These are phyloP conservation scores for Rhizopus microsporus DNA, from an alignment of 371 early-diverging fungal genomes.

Conservation along the genomic window DNA sequence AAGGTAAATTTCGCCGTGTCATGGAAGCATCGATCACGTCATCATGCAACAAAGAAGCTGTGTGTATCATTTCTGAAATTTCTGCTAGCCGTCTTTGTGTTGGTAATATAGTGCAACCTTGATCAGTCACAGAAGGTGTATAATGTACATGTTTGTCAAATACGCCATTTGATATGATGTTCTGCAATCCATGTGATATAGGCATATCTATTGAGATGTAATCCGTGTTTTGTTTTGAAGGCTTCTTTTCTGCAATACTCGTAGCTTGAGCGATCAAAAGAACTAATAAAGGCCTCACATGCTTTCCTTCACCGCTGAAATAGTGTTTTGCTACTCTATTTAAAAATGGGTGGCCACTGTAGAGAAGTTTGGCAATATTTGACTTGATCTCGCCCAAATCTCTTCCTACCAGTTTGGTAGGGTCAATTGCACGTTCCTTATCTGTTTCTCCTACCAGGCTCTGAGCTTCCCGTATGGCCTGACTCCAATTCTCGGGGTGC, in stretches of 20 bases:
- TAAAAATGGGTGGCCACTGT: conserved; percentile 84
- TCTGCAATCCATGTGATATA: conserved; percentile 53
- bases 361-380: conserved; percentile 85
- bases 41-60: conserved; percentile 93
- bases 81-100: conserved; percentile 92
- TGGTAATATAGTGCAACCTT: conserved; percentile 73
- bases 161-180: conserved; percentile 29
- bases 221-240: conserved; percentile 30
- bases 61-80: conserved; percentile 97
- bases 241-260: conserved; percentile 24
- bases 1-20: conserved; percentile 67
- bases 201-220: conserved; percentile 42
- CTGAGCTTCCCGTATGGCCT: conserved; percentile 59
- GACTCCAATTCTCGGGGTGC: conserved; percentile 49
- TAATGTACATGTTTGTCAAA: conserved; percentile 46
- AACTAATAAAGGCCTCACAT: conserved; percentile 90
- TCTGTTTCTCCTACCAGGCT: conserved; percentile 35
- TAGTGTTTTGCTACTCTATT: conserved; percentile 89
- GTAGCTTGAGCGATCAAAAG: conserved; percentile 89
- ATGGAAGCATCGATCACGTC: conserved; percentile 83
- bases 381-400: conserved; percentile 83
- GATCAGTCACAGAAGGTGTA: conserved; percentile 48
- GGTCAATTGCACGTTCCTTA: conserved; percentile 54
- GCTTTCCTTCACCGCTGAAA: conserved; percentile 88
- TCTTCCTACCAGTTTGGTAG: conserved; percentile 66